Evolutionary conservation across 352 stramenopile species (phyloP), one percentile per base, ranked within the genome.

Genomic region (Plasmopara viticola): DNA sequence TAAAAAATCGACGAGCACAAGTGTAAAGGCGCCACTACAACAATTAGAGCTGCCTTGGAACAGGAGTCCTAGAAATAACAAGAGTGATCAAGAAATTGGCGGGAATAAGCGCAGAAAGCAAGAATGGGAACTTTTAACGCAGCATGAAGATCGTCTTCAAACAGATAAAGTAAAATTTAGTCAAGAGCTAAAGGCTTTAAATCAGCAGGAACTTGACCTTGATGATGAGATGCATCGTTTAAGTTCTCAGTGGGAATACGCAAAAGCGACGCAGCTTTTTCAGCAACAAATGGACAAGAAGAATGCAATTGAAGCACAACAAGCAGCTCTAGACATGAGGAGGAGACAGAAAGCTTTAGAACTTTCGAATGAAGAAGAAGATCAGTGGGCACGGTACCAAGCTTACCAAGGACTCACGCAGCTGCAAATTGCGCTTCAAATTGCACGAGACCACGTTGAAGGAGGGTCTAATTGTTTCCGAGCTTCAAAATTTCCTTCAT

Each of bases 341-440:
- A 55, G 42, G 8, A 75, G 68, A 49, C 59, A 63, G 12, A 62
- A 66, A 38, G 33, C 39, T 0, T 57, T 79, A 41, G 73, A 86
- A 15, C 48, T 86, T 12, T 72, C 74, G 2, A 48, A 25, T 0
- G 70, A 85, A 48, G 72, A 86, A 34, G 74, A 87, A 48, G 68
- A 85, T 44, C 74, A 81, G 12, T 84, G 68, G 64, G 51, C 51
- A 18, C 64, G 80, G 6, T 79, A 70, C 31, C 60, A 84, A 46
- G 70, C 67, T 0, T 70, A 87, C 13, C 56, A 84, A 47, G 70
- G 87, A 61, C 65, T 87, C 25, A 68, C 43, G 17, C 72, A 85
- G 35, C 55, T 87, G 25, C 74, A 84, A 58, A 72, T 87, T 52
- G 60, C 66, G 0, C 52, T 75, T 20, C 68, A 81, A 6, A 63